Percentiles rank a stretch among this genome's conserved stretches.
phyloP scores from a whole-genome alignment of 2,329 filamentous ascomycete species.

The Penicillium verrucosum region DNA sequence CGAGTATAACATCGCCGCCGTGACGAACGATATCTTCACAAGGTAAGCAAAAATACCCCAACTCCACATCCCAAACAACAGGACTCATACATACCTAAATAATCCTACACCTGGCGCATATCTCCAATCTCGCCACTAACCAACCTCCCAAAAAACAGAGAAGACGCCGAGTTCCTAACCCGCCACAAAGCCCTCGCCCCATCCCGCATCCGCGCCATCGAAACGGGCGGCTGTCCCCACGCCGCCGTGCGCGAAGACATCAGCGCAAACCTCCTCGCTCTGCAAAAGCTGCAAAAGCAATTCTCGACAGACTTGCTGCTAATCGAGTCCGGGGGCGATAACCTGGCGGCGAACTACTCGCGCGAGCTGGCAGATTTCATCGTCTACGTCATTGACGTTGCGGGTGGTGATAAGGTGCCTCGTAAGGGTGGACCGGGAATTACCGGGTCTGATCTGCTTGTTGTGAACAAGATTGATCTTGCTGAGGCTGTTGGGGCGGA shows the following conservation, averaged over 20 bases:
- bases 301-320: constrained; percentile 81
- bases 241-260: constrained; percentile 98
- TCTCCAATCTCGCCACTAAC: neutral
- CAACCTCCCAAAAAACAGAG: constrained; percentile 46
- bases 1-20: constrained; percentile 81
- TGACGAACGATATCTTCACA: constrained; percentile 99
- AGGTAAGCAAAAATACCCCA: constrained; percentile 40
- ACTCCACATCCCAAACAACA: neutral
- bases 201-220: constrained; percentile 85
- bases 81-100: neutral
- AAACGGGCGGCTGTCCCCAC: constrained; percentile 95
- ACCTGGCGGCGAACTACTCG: constrained; percentile 94
- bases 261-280: constrained; percentile 82
- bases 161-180: constrained; percentile 97
- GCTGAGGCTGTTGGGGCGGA: constrained; percentile 89
- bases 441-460: constrained; percentile 87
- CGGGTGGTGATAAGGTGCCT: constrained; percentile 93
- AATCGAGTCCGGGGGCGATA: constrained; percentile 94
- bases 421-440: constrained; percentile 95
- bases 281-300: constrained; percentile 80
- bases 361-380: constrained; percentile 95
- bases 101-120: neutral
- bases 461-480: constrained; percentile 97
- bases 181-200: constrained; percentile 78
- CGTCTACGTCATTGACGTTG: constrained; percentile 97